These are phyloP conservation scores for Rhynchosporium agropyri DNA, from an alignment of 2,329 filamentous ascomycete genomes.

Conservation along the genomic window DNA sequence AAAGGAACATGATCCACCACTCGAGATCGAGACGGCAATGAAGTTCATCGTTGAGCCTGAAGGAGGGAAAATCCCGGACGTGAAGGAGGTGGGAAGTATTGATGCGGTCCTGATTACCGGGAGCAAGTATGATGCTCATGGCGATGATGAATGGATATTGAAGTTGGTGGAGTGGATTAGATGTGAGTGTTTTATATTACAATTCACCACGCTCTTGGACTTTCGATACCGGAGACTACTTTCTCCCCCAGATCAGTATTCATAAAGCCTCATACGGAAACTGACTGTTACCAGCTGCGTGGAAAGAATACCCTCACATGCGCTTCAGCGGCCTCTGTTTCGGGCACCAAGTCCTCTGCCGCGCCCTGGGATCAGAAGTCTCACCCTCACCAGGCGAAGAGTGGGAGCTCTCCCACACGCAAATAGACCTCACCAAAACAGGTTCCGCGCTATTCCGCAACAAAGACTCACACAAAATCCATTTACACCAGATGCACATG, in stretches of 20 bases:
- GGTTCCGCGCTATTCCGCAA: slow-evolving; percentile 48
- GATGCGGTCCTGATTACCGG: slow-evolving; percentile 48
- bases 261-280: background rate
- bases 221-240: background rate
- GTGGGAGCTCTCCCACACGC: slow-evolving; percentile 51
- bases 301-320: slow-evolving; percentile 48
- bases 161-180: slow-evolving; percentile 49
- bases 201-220: background rate
- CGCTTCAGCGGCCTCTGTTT: slow-evolving; percentile 53
- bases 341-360: slow-evolving; percentile 51
- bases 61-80: slow-evolving; percentile 13
- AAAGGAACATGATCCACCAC: slow-evolving; percentile 53
- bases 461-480: slow-evolving; percentile 38
- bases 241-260: background rate
- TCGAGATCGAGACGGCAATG: slow-evolving; percentile 58
- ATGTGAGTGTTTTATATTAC: slow-evolving; percentile 49
- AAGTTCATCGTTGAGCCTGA: slow-evolving; percentile 53
- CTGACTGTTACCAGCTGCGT: slow-evolving; percentile 32
- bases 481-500: slow-evolving; percentile 9
- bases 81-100: slow-evolving; percentile 5
- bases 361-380: slow-evolving; percentile 47
- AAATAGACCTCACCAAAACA: slow-evolving; percentile 45
- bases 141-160: slow-evolving; percentile 48
- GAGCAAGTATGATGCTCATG: slow-evolving; percentile 52
- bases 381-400: slow-evolving; percentile 44